A percentile compares a stretch with the other conserved stretches of the same genome.
Evolutionary conservation across 768 basidiomycete genomes (phyloP).

Genomic region (Suillus tomentosus): DNA sequence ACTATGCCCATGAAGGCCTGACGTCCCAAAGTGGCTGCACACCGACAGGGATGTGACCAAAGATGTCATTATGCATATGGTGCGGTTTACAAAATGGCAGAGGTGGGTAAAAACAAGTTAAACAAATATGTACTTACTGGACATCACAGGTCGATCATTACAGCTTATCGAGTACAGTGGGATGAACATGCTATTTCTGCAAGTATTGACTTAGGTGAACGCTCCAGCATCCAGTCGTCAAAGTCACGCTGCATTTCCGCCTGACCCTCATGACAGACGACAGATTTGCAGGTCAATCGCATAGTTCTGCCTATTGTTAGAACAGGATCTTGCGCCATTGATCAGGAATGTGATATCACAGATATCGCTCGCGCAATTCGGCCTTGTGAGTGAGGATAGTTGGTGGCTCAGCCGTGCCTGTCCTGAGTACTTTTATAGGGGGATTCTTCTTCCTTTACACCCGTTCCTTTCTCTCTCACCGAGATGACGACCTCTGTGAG

Average conservation of each 20-base stretch:
- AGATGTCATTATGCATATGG: not conserved
- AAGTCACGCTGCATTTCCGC: too few relatives aligned
- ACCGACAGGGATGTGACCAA: not conserved
- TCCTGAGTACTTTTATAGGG: not conserved
- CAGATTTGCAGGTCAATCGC: not conserved
- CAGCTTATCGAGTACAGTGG: not conserved
- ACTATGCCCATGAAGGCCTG: too few relatives aligned
- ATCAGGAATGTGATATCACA: not conserved
- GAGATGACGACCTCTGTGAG: not conserved
- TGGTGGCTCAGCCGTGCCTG: not conserved
- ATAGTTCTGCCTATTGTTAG: constrained; percentile 3
- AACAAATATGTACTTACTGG: not conserved
- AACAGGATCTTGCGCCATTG: not conserved
- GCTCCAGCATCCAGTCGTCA: not conserved
- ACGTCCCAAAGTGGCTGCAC: not conserved
- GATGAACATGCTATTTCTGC: not conserved
- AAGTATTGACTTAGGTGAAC: not conserved
- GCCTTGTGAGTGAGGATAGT: not conserved
- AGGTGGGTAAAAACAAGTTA: not conserved
- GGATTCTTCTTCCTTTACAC: not conserved
- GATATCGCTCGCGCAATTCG: not conserved
- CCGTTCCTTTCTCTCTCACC: not conserved
- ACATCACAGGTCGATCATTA: not conserved
- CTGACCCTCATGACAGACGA: too few relatives aligned
- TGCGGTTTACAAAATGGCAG: not conserved